A percentile compares a stretch with the other conserved stretches of the same genome.
Conservation (phyloP, 352 stramenopile species). For the Pythium vanterpoolii region DNA sequence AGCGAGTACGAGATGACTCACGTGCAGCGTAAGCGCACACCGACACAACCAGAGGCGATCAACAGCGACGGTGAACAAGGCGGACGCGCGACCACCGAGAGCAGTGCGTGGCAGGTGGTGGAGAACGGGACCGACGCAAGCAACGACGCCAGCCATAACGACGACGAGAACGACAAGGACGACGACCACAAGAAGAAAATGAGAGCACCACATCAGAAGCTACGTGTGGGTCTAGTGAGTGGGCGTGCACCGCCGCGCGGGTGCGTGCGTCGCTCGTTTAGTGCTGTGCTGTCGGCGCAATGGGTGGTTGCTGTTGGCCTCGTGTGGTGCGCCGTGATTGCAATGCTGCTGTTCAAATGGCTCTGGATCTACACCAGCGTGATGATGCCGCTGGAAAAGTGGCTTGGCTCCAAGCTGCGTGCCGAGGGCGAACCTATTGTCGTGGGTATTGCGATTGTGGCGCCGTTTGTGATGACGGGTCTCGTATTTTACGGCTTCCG, state of each 20-base stretch:
- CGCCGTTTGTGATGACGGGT: constrained; percentile 18
- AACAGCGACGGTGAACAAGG: background rate
- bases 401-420: constrained; percentile 11
- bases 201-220: background rate
- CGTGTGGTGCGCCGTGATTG: constrained; percentile 13
- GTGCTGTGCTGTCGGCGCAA: constrained; percentile 5
- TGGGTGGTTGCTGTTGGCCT: constrained; percentile 11
- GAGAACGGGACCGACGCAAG: background rate
- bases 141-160: constrained; percentile 1
- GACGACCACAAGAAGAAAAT: constrained; percentile 3
- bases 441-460: constrained; percentile 8
- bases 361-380: constrained; percentile 24
- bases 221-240: background rate
- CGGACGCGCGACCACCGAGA: background rate
- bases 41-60: constrained; percentile 1
- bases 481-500: constrained; percentile 17
- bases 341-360: constrained; percentile 20
- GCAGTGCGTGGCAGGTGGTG: background rate
- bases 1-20: constrained; percentile 16
- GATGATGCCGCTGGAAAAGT: constrained; percentile 17
- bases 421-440: constrained; percentile 15
- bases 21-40: constrained; percentile 18
- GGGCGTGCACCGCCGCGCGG: background rate
- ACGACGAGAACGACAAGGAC: background rate
- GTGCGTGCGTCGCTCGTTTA: background rate